Evolutionary conservation across 2,329 filamentous ascomycete genomes (phyloP), one percentile per base, ranked within the genome.

Genomic region (Fusarium sp.): DNA sequence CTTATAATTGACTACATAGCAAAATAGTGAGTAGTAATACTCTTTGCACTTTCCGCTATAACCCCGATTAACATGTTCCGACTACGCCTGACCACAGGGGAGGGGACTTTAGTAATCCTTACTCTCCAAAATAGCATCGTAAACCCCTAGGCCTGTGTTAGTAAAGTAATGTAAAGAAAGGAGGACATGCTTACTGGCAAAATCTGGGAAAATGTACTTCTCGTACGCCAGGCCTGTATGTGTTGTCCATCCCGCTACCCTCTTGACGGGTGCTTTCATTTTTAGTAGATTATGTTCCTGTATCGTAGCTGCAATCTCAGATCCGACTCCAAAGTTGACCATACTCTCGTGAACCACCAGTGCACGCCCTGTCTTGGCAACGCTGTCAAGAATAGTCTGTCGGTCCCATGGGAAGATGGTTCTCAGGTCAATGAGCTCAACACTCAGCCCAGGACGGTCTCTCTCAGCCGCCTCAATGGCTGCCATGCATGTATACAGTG

Each of bases 401-500:
- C 93, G 89, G 81, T 98, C 95, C 95, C 95, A 98, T 0, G 95
- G 95, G 79, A 96, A 97, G 59, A 98, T 88, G 0, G 94, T 96
- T 64, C 95, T 88, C 66, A 98, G 84, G 80, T 98, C 95, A 70
- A 98, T 94, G 62, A 98, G 85, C 85, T 98, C 95, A 14, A 94
- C 89, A 14, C 88, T 92, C 56, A 95, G 71, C 6, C 92, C 93
- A 59, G 94, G 87, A 72, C 31, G 27, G n/a, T 94, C 94, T 80
- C 94, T 90, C 79, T 90, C 89, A 4, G 93, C 92, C n/a, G 90
- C 91, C 64, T 91, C 87, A 67, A 97, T 93, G 0, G 95, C 95
- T 6, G 89, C 87, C 57, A 90, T 89, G 81, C 94, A 97, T 37
- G 91, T 93, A 82, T 97, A 98, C 18, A 98, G 83, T n/a, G 95